phyloP scores from a whole-genome alignment of 306 rosid species.

The Citrullus amarus region DNA sequence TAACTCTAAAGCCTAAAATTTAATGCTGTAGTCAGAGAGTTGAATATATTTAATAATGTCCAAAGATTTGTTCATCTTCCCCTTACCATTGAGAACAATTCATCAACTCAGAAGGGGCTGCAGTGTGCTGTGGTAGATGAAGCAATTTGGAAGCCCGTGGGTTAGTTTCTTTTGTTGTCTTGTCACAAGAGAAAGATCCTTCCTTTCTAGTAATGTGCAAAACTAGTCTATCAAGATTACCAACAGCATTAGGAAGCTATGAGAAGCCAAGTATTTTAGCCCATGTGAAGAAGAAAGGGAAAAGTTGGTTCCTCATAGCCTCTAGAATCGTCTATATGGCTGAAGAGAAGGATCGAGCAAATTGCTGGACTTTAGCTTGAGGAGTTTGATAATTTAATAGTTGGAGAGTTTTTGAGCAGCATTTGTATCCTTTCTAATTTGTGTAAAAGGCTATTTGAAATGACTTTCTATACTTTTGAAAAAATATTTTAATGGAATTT shows the following conservation, averaged over 20 bases:
- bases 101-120: neutral
- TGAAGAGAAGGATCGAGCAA: neutral
- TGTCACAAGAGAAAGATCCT: neutral
- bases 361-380: neutral
- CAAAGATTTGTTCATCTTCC: neutral
- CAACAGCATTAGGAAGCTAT: neutral
- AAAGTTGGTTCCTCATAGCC: neutral
- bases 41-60: neutral
- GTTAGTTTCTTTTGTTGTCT: neutral
- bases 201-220: neutral
- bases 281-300: neutral
- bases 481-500: too few relatives aligned
- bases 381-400: too few relatives aligned
- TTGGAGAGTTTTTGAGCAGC: too few relatives aligned
- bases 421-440: neutral
- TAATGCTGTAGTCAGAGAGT: neutral
- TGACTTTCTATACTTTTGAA: too few relatives aligned
- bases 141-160: neutral
- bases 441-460: too few relatives aligned
- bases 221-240: neutral
- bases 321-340: neutral
- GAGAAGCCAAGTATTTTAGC: too few relatives aligned
- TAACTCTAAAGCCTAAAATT: neutral
- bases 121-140: neutral
- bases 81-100: neutral